Evolutionary conservation across 345 rosid genomes (phyloP), one percentile per base, ranked within the genome.

Genomic region (Aurinia saxatilis): DNA sequence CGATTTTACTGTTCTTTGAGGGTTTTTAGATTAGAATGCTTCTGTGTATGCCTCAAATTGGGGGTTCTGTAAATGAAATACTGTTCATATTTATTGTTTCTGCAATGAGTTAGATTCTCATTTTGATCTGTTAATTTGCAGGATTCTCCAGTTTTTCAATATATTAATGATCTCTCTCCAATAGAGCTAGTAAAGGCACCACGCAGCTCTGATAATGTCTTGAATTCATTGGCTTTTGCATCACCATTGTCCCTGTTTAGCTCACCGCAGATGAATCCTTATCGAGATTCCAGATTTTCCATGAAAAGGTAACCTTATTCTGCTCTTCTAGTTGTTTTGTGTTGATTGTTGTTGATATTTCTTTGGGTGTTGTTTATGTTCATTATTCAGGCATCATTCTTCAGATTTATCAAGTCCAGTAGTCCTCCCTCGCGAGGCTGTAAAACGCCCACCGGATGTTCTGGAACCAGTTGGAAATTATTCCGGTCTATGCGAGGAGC

Each of bases 131-230:
- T 66, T 30, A 13, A 36, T 13, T 0, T 78, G 79, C 81, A 86
- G 95, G 81, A 81, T 75, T 86, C 95, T 53, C 95, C 87, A 2
- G 84, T 84, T 12, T 86, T 82, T 64, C 80, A 79, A 57, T 86
- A 75, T 73, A 86, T 86, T 13, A 79, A 67, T 65, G 83, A 64
- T 8, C 85, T 86, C 34, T 86, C 87, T 0, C 90, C 95, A 8
- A 68, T 84, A 13, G 85, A 81, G 35, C 70, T 73, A 11, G 76
- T 72, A 6, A 86, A 80, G 63, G 75, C 72, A 40, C 8, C 57
- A 27, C 68, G 65, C n/a, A n/a, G n/a, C 25, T 19, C 48, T 0
- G 79, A 64, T 44, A 75, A 59, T 36, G 65, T 70, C 12, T 73
- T 77, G 52, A 74, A 60, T 53, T 72, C 79, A 10, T 71, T 74